Percentiles rank a stretch among this genome's conserved stretches.
phyloP scores from a whole-genome alignment of 1,284 basidiomycete species.

The Ustilago cynodontis region DNA sequence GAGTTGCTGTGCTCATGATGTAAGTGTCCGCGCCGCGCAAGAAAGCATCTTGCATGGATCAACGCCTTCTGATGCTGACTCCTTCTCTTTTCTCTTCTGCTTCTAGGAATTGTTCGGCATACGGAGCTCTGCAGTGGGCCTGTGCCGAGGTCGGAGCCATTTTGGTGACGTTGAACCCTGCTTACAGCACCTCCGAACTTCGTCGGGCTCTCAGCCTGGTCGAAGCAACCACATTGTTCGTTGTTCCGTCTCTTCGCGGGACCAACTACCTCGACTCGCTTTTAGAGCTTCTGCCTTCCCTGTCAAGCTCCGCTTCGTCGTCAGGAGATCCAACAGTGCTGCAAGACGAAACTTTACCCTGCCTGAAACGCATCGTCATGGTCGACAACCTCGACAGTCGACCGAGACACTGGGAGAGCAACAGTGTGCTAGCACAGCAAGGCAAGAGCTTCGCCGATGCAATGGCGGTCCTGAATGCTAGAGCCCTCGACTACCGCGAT shows the following conservation, averaged over 20 bases:
- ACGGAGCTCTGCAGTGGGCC: slow-evolving; percentile 85
- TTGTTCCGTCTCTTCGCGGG: slow-evolving; percentile 75
- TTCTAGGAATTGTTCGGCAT: slow-evolving; percentile 74
- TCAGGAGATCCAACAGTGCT: slow-evolving; percentile 66
- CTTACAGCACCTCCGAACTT: slow-evolving; percentile 80
- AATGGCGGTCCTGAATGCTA: slow-evolving; percentile 31
- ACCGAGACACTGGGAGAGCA: slow-evolving; percentile 56
- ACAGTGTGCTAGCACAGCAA: slow-evolving; percentile 47
- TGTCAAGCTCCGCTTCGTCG: slow-evolving; percentile 74
- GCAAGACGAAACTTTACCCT: slow-evolving; percentile 76
- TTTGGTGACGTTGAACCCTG: slow-evolving; percentile 83
- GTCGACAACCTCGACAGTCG: slow-evolving; percentile 75
- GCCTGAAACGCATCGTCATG: slow-evolving; percentile 78
- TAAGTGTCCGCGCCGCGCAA: slow-evolving; percentile 3
- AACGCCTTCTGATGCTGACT: background rate
- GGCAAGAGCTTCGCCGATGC: slow-evolving; percentile 46
- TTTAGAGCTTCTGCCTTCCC: slow-evolving; percentile 75
- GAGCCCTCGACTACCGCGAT: slow-evolving; percentile 55
- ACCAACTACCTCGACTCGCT: slow-evolving; percentile 70
- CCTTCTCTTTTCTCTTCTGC: background rate
- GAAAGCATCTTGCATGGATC: background rate
- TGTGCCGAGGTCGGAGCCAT: slow-evolving; percentile 83
- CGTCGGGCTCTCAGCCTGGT: slow-evolving; percentile 77
- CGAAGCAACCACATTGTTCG: slow-evolving; percentile 79
- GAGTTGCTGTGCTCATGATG: slow-evolving; percentile 83